Conservation (phyloP, 306 rosid genomes). For the Prunus mume region DNA sequence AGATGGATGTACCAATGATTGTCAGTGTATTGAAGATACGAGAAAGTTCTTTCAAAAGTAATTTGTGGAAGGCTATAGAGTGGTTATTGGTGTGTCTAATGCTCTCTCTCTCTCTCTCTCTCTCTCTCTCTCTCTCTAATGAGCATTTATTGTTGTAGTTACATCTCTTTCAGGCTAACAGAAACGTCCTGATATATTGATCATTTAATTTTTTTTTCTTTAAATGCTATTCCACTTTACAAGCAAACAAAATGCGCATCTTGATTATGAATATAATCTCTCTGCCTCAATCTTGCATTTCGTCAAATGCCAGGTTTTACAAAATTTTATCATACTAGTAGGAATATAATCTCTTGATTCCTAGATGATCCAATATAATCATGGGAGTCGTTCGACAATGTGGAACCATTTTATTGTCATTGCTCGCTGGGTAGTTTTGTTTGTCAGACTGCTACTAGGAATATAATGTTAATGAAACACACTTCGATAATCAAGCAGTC, state of each 20-base stretch:
- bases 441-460: neutral
- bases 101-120: neutral
- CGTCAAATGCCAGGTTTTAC: neutral
- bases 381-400: neutral
- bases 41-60: constrained; percentile 56
- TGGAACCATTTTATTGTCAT: neutral
- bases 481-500: constrained; percentile 10
- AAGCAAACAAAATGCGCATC: neutral
- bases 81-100: constrained; percentile 48
- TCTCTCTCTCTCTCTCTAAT: neutral
- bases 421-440: neutral
- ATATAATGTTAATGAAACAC: neutral
- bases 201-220: neutral
- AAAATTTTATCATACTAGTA: too few relatives aligned
- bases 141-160: neutral
- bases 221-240: neutral
- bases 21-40: constrained; percentile 56
- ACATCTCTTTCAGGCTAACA: neutral
- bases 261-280: neutral
- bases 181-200: neutral
- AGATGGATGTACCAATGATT: constrained; percentile 43
- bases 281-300: neutral
- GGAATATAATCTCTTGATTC: too few relatives aligned
- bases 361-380: too few relatives aligned
- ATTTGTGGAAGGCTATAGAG: constrained; percentile 55